Evolutionary conservation across 768 basidiomycete species (phyloP), one percentile per base, ranked within the genome.

Genomic region (Amanita rubescens): DNA sequence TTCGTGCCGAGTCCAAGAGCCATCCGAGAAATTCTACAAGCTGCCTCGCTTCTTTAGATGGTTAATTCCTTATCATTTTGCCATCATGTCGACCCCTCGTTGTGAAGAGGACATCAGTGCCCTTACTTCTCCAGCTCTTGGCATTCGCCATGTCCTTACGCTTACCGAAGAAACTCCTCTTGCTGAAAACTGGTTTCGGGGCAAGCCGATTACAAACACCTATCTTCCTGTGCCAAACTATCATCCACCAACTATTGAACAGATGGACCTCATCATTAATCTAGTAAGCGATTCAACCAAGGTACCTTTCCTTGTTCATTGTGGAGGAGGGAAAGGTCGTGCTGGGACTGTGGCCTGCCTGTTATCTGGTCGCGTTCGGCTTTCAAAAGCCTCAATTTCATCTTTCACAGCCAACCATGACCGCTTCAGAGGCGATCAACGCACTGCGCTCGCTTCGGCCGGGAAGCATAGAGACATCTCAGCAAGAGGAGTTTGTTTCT

Each of bases 41-140:
- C 64, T 83, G 0, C 80, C 79, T 22, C 75, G 81, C 6, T 82
- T 79, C 64, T 82, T 84, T 61, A 72, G 81, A 9, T 85, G 82
- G 82, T 70, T 85, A 5, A 65, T 83, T 30, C 81, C 82, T 5
- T 78, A 74, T 59, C 71, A 76, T 49, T 61, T 83, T 25, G 81
- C 83, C 6, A 69, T 81, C 45, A 82, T 82, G 78, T 82, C 82
- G 0, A 82, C 77, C 0, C 82, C 81, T 1, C 69, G 76, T 3
- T 62, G 66, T 54, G 73, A 73, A 53, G 70, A 71, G 15, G 81
- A 85, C 59, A 76, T 82, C 52, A 58, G 61, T 1, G 69, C 70
- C 0, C 72, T 82, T 14, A 64, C 72, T 22, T 76, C 77, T 0
- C 66, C 63, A 20, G 65, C 63, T 10, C 62, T 85, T n/a, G 79